These are phyloP conservation scores for Butyriboletus loyo DNA, from an alignment of 768 basidiomycete genomes.

Conservation along the genomic window DNA sequence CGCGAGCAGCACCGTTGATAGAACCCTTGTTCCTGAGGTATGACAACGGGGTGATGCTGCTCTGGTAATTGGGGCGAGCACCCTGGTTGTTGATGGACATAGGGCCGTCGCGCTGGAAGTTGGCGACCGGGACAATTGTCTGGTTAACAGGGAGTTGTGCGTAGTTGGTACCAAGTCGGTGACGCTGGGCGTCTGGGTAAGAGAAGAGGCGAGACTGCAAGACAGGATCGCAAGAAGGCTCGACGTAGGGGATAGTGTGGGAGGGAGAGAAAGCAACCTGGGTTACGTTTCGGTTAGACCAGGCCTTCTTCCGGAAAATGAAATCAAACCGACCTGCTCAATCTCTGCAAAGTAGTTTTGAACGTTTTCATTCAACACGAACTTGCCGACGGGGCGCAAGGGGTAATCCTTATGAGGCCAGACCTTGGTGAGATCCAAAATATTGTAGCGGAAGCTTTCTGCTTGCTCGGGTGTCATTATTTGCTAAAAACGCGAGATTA, in stretches of 20 bases:
- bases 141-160: conserved; percentile 87
- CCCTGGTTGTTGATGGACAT: conserved; percentile 77
- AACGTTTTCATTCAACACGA: conserved; percentile 75
- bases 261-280: conserved; percentile 84
- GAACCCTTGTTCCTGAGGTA: conserved; percentile 52
- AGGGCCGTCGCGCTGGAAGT: conserved; percentile 90
- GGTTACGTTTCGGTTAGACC: conserved; percentile 1
- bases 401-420: conserved; percentile 89
- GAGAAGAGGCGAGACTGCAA: conserved; percentile 94
- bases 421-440: conserved; percentile 88
- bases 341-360: conserved; percentile 94
- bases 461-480: conserved; percentile 93
- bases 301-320: conserved; percentile 17
- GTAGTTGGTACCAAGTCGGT: conserved; percentile 80
- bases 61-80: conserved; percentile 83
- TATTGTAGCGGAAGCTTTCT: conserved; percentile 85
- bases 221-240: conserved; percentile 89
- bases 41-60: conserved; percentile 67
- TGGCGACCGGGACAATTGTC: conserved; percentile 66
- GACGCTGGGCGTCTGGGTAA: conserved; percentile 86
- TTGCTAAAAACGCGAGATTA: conserved; percentile 50
- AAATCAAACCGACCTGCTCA: conserved; percentile 66
- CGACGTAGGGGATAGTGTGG: conserved; percentile 84
- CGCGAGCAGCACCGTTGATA: conserved; percentile 40
- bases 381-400: conserved; percentile 82